Conservation (phyloP, 352 stramenopile genomes). For the Phytophthora kernoviae region DNA sequence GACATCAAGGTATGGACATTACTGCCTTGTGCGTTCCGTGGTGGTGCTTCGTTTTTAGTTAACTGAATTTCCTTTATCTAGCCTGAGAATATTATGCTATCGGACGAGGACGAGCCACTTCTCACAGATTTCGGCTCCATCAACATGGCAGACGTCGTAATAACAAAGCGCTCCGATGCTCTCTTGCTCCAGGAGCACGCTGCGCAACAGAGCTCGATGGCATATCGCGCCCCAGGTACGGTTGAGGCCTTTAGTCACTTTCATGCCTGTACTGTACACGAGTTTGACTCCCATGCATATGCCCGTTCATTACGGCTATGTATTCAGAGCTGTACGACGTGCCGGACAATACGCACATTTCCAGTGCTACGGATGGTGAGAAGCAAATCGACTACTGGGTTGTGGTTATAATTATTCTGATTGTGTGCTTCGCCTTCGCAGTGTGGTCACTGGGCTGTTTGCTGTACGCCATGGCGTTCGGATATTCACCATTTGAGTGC, state of each 20-base stretch:
- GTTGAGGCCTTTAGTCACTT: background rate
- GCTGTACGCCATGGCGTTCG: slow-evolving; percentile 89
- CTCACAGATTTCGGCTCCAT: slow-evolving; percentile 91
- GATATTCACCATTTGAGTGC: slow-evolving; percentile 91
- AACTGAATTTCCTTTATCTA: slow-evolving; percentile 25
- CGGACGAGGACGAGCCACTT: slow-evolving; percentile 75
- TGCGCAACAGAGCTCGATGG: slow-evolving; percentile 86
- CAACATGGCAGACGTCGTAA: slow-evolving; percentile 59
- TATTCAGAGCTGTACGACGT: slow-evolving; percentile 87
- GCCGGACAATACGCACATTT: slow-evolving; percentile 67
- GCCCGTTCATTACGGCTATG: background rate
- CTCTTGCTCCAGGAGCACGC: slow-evolving; percentile 85
- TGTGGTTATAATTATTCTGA: background rate
- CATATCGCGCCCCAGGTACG: slow-evolving; percentile 85
- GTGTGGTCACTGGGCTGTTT: slow-evolving; percentile 91
- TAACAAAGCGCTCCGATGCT: slow-evolving; percentile 77
- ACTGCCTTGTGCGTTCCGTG: background rate
- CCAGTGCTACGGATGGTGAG: slow-evolving; percentile 72
- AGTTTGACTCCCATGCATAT: slow-evolving; percentile 6
- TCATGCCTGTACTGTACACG: background rate
- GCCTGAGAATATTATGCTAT: slow-evolving; percentile 89
- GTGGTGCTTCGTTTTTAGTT: background rate
- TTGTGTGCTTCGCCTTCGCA: slow-evolving; percentile 12
- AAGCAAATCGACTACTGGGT: background rate
- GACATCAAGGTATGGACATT: slow-evolving; percentile 76